Evolutionary conservation across 1,284 basidiomycete genomes (phyloP), one percentile per base, ranked within the genome.

Genomic region (Ustilago hordei): DNA sequence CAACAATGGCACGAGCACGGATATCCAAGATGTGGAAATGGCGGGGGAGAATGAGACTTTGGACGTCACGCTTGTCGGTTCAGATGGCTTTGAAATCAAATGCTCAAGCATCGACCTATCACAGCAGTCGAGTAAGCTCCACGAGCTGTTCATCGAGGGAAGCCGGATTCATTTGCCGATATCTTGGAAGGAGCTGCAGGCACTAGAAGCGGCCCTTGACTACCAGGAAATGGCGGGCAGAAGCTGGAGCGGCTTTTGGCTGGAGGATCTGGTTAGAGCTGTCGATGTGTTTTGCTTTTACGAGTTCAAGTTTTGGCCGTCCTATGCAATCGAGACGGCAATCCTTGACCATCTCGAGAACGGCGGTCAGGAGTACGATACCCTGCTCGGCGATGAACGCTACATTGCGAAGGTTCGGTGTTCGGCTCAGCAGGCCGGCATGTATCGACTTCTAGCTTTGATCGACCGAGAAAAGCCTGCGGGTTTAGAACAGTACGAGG

Each of bases 241-340:
- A 17, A 17, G 17, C 8, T 59, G 45, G 43, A 7, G 23, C 5
- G 45, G n/a, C 3, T 59, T 19, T 31, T 8, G 4, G 35, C 28
- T 48, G 9, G 43, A 19, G 5, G 17, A 36, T 13, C n/a, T 59
- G n/a, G 43, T 59, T 2, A 23, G 57, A 15, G 11, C 43, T 2
- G 57, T 59, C 8, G 57, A 59, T 13, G 19, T 59, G n/a, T 48
- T 59, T 28, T 13, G 9, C n/a, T 38, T 36, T 11, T 59, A 59
- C 34, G 45, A 59, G 15, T 38, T 59, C 34, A 34, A 31, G 9
- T 2, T 19, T 28, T 48, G 43, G 57, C 32, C 34, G 9, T 19
- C 34, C 5, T 28, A 43, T 19, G 13, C 32, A 9, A 13, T 59
- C 0, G 57, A 59, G 35, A 50, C 32, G 12, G 45, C 43, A 5